Percentiles rank a stretch among this genome's conserved stretches.
Conservation (phyloP, 331 rosid species). For the Erythrophleum ivorense region DNA sequence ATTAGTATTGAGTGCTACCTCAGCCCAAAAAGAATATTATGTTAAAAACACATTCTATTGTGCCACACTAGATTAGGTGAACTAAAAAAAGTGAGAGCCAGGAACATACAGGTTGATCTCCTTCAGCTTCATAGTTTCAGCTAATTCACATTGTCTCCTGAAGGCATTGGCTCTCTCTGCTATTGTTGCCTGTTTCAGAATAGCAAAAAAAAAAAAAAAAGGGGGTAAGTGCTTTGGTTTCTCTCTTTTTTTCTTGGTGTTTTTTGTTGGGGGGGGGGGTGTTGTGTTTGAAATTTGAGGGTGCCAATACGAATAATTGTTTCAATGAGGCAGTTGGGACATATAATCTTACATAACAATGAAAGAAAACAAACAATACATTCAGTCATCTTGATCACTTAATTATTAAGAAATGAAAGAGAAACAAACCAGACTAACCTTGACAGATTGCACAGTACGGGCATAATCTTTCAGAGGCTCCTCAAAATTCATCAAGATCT, state of each 20-base stretch:
- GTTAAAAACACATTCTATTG: slow-evolving; percentile 15
- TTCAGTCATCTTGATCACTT: slow-evolving; percentile 34
- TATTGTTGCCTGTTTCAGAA: slow-evolving; percentile 81
- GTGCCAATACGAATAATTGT: background rate
- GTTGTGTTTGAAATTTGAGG: background rate
- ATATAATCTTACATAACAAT: background rate
- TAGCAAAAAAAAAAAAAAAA: slow-evolving; percentile 19
- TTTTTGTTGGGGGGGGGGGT: background rate
- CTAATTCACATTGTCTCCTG: slow-evolving; percentile 93
- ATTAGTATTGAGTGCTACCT: slow-evolving; percentile 22
- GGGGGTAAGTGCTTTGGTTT: slow-evolving; percentile 15
- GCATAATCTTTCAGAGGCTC: slow-evolving; percentile 94
- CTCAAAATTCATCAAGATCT: slow-evolving; percentile 88
- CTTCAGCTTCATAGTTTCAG: slow-evolving; percentile 92
- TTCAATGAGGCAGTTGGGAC: background rate
- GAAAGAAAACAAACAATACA: slow-evolving; percentile 3
- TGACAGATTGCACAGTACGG: slow-evolving; percentile 92
- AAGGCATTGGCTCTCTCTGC: slow-evolving; percentile 96
- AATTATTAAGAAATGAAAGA: slow-evolving; percentile 18
- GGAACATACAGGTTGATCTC: slow-evolving; percentile 89
- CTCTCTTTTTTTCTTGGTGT: background rate
- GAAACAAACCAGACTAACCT: slow-evolving; percentile 53
- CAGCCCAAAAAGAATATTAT: slow-evolving; percentile 18
- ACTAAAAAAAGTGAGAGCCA: slow-evolving; percentile 21
- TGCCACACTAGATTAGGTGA: slow-evolving; percentile 26